Base-by-base conservation (phyloP, 441 rosid genomes). In the Arabidopsis lyrata region DNA sequence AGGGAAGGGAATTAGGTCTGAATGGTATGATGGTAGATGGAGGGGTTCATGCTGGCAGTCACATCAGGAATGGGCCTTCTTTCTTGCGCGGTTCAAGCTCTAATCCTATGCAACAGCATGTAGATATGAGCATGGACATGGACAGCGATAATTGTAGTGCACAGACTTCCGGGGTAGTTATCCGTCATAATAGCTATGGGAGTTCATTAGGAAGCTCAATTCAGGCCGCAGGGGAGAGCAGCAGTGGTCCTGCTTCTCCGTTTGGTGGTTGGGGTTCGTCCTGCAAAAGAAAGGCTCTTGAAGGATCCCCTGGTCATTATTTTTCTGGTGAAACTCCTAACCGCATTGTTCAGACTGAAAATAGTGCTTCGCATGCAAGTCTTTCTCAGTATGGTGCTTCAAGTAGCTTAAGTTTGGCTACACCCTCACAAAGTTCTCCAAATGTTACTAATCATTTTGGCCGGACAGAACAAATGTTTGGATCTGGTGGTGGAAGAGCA, bases 251-350 rank as follows among this genome's bases (percentile, higher is more conserved):
- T 3, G 80, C 83, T 56, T 78, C 91, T 47, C 81, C 96, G 31
- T 45, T 84, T 60, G 87, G 86, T 63, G 74, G 78, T 77, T 88
- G 92, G 94, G 91, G 91, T 72, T 80, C 77, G 48, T 91, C 98
- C 36, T 87, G 95, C 94, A 91, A 93, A 82, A 87, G 97, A 82
- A 93, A 83, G 84, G 86, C 92, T 63, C 89, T 87, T 75, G 97
- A 92, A 81, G 98, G 92, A 78, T 77, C 88, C 45, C 85, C 97
- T 35, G 83, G 84, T 71, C 88, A 71, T 66, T 84, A 89, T 49
- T 84, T 81, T 79, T 71, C 84, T n/a, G 83, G 81, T 47, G 88
- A 81, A 74, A 86, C 86, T 72, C 84, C 92, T 45, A 78, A 84
- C 78, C 72, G 77, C 70, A 60, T 75, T 81, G 81, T 83, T 42